phyloP scores from a whole-genome alignment of 225 moss, liverwort and hornwort species.

The Polytrichum commune region DNA sequence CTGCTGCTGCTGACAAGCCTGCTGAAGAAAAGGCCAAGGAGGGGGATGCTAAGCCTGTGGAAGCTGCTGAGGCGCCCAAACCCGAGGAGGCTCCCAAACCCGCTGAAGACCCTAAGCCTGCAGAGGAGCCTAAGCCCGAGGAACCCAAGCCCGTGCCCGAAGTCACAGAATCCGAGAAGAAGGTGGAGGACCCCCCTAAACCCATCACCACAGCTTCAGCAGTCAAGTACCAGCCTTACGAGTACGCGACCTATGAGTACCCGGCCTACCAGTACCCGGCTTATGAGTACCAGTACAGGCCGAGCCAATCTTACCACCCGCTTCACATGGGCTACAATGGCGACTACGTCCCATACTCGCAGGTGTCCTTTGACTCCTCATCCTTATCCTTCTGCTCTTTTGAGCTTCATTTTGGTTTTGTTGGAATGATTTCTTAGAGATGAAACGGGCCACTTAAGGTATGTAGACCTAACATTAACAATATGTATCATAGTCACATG shows the following conservation, averaged over 20 bases:
- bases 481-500: too few relatives aligned
- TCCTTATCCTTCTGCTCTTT: background rate
- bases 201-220: conserved; percentile 1
- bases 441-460: too few relatives aligned
- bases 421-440: too few relatives aligned
- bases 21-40: background rate
- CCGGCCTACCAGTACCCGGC: conserved; percentile 35
- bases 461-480: too few relatives aligned
- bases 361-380: background rate
- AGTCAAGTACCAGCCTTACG: conserved; percentile 26
- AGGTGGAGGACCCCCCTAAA: background rate
- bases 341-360: background rate
- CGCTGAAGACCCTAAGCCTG: background rate
- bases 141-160: background rate
- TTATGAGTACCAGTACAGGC: conserved; percentile 33
- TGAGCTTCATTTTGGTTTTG: too few relatives aligned
- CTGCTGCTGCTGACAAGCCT: background rate
- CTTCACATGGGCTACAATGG: background rate
- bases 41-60: conserved; percentile 1
- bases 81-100: background rate
- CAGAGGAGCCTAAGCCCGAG: background rate
- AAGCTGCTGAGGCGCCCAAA: background rate
- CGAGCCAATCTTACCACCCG: conserved; percentile 44
- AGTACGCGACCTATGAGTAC: conserved; percentile 28
- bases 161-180: conserved; percentile 1